Evolutionary conservation across 768 basidiomycete genomes (phyloP), one percentile per base, ranked within the genome.

Genomic region (Boletus reticulatus): DNA sequence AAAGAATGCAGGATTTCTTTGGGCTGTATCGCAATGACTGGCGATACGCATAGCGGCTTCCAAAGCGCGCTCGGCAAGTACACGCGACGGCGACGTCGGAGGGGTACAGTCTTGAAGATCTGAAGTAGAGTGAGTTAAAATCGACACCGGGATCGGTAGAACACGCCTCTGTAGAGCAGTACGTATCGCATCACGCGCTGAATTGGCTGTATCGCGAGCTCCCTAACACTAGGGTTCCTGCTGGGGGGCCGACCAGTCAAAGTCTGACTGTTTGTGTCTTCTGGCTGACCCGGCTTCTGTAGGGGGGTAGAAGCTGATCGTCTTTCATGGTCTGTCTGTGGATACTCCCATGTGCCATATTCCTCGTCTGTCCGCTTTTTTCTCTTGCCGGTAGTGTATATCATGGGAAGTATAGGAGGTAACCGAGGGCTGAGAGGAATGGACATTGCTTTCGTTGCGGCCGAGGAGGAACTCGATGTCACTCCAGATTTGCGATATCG

Each of bases 121-220:
- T 85, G 36, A 52, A 7, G 48, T n/a, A 48, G 16, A 46, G 34
- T 32, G 43, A 38, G 59, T 46, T 56, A 44, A 55, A 42, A 43
- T 37, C 24, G 34, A 32, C 43, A 12, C 31, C 36, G 16, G 29
- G 36, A 46, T 22, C 29, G 10, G 71, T 4, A 41, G 16, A 42
- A 48, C 75, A 52, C 55, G 84, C 85, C 85, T 76, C 74, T 79
- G 57, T 81, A 86, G 42, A 85, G 71, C 38, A 87, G 63, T 3
- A 81, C 82, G 65, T 87, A 86, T 57, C 85, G 75, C 69, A 80
- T 80, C n/a, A 85, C 76, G 19, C 86, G 74, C 63, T 88, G 84
- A 14, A 80, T 78, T 17, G 85, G 85, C 59, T 82, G 72, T 50
- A 88, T 85, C 3, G 84, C 84, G 29, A 88, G 65, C 53, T 87